These are phyloP conservation scores for Leishmania turanica DNA, from an alignment of 208 protist species.

Conservation along the genomic window DNA sequence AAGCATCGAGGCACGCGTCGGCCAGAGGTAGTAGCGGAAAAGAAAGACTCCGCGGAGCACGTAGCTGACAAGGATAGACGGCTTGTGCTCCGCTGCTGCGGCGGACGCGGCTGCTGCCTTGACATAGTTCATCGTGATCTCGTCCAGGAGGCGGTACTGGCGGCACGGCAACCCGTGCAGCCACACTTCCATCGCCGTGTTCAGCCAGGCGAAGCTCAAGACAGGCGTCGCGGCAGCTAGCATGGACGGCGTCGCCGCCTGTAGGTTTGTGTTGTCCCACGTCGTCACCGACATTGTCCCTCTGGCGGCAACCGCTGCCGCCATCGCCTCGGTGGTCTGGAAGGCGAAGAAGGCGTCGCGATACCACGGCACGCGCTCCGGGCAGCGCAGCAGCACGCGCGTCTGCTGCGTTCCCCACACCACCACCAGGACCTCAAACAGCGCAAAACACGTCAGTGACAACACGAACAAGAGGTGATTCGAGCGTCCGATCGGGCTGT, in stretches of 20 bases:
- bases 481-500: conserved; percentile 62
- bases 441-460: conserved; percentile 46
- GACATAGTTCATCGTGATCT: conserved; percentile 13
- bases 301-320: not conserved
- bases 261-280: not conserved
- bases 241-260: conserved; percentile 3
- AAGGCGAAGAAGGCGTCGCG: conserved; percentile 31
- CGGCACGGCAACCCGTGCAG: conserved; percentile 65
- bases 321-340: conserved; percentile 10
- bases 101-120: not conserved
- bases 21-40: conserved; percentile 50
- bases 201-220: conserved; percentile 42
- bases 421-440: conserved; percentile 53
- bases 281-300: not conserved
- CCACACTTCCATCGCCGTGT: conserved; percentile 34
- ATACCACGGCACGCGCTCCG: conserved; percentile 32
- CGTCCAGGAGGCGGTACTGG: conserved; percentile 28
- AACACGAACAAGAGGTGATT: conserved; percentile 74
- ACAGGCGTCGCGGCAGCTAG: conserved; percentile 10
- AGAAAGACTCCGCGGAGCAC: conserved; percentile 28
- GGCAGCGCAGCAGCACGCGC: conserved; percentile 21
- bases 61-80: conserved; percentile 5
- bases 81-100: not conserved
- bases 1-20: conserved; percentile 41
- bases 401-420: conserved; percentile 55